A percentile compares a stretch with the other conserved stretches of the same genome.
phyloP scores from a whole-genome alignment of 2,329 filamentous ascomycete genomes.

The Paramyrothecium sp. region DNA sequence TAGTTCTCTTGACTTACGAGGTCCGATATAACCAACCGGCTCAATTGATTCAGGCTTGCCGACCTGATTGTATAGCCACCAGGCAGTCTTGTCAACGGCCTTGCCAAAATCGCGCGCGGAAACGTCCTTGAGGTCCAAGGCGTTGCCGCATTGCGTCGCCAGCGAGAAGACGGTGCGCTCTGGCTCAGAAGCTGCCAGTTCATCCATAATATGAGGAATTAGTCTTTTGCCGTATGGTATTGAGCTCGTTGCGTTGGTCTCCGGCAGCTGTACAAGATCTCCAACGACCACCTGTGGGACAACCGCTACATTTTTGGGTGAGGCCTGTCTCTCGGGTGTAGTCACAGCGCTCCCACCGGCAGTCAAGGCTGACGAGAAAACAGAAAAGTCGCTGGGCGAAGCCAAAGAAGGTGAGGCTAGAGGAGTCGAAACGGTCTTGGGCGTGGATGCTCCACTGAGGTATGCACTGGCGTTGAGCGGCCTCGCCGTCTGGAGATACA shows the following conservation, averaged over 20 bases:
- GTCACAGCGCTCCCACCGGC: too few species aligned
- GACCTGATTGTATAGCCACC: conserved; percentile 22
- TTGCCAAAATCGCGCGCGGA: conserved; percentile 20
- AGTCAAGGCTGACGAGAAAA: too few species aligned
- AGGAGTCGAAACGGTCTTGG: background rate
- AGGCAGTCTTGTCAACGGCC: conserved; percentile 27
- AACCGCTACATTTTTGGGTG: too few species aligned
- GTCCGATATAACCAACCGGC: conserved; percentile 27
- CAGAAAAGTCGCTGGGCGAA: too few species aligned
- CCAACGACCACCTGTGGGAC: too few species aligned
- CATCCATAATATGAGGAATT: conserved; percentile 25
- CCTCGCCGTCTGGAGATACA: background rate
- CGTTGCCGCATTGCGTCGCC: conserved; percentile 8
- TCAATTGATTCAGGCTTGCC: conserved; percentile 13
- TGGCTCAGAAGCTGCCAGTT: conserved; percentile 20
- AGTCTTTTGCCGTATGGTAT: conserved; percentile 17
- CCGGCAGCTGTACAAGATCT: too few species aligned
- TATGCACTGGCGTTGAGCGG: conserved; percentile 3
- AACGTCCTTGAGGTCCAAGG: conserved; percentile 16
- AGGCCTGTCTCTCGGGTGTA: too few species aligned
- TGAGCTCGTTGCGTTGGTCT: too few species aligned
- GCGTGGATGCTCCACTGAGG: conserved; percentile 3
- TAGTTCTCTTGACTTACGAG: conserved; percentile 19
- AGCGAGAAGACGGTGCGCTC: conserved; percentile 21
- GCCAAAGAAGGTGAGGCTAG: too few species aligned